phyloP scores from a whole-genome alignment of 1,139 yeast genomes.

The Candida neerlandica region DNA sequence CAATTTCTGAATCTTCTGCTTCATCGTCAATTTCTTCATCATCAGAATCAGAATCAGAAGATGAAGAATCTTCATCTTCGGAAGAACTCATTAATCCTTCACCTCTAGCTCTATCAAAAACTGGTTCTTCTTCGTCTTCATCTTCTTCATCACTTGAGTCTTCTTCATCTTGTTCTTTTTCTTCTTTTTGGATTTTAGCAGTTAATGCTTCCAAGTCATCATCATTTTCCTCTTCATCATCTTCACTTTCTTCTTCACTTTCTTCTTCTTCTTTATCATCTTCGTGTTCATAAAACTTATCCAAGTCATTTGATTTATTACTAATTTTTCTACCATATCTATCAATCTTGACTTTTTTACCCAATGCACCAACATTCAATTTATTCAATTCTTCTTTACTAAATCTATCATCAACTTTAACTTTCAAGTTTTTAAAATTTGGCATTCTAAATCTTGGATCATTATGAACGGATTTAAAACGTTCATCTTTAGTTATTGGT shows the following conservation, averaged over 20 bases:
- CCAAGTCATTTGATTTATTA: slow-evolving; percentile 43
- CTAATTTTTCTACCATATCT: slow-evolving; percentile 79
- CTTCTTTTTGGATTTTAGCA: slow-evolving; percentile 20
- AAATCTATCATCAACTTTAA: slow-evolving; percentile 86
- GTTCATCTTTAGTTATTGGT: slow-evolving; percentile 61
- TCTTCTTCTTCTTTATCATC: slow-evolving; percentile 25
- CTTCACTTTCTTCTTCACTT: slow-evolving; percentile 22
- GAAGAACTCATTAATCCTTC: slow-evolving; percentile 47
- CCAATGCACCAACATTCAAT: slow-evolving; percentile 52
- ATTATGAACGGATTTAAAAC: slow-evolving; percentile 77
- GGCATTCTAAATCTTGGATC: slow-evolving; percentile 91
- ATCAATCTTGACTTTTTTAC: slow-evolving; percentile 66
- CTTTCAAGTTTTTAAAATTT: slow-evolving; percentile 66
- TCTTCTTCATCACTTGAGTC: slow-evolving; percentile 65
- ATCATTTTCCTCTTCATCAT: slow-evolving; percentile 22
- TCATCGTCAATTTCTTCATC: slow-evolving; percentile 24
- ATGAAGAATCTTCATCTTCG: slow-evolving; percentile 25
- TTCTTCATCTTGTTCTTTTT: slow-evolving; percentile 54
- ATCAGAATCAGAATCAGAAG: slow-evolving; percentile 31
- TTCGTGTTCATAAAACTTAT: slow-evolving; percentile 64
- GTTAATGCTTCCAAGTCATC: slow-evolving; percentile 21
- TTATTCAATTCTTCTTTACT: slow-evolving; percentile 68
- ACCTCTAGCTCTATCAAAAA: slow-evolving; percentile 67
- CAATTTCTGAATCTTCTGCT: slow-evolving; percentile 56
- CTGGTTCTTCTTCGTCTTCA: slow-evolving; percentile 22